Base-by-base conservation (phyloP, 2,329 filamentous ascomycete species). In the Epichloe uncinata region DNA sequence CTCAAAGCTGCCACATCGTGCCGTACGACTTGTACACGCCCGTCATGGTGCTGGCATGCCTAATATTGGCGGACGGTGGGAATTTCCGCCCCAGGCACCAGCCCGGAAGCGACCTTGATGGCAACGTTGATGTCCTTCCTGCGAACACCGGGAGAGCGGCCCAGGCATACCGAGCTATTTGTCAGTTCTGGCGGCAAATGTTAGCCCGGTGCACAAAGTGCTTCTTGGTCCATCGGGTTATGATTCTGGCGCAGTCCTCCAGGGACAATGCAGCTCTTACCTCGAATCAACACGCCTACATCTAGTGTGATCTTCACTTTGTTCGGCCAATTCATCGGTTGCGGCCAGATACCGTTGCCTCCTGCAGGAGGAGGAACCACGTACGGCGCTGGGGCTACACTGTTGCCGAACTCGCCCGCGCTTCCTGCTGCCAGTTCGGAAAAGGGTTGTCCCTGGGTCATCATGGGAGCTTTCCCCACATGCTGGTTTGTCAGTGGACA, bases 121-220 rank as follows among this genome's bases (percentile, higher is more conserved):
- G 66, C 63, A 15, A 46, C 54, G 45, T 68, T 56, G 1, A 72
- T 55, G 42, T 72, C 68, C 38, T 60, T 65, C 1, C 66, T 65
- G 6, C 69, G 62, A 9, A 71, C 52, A 0, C 66, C 69, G 0
- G 69, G 69, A 2, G 61, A 61, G 5, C 66, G 59, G 8, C 69
- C 69, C 7, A 72, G 54, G 40, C 69, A 72, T 6, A 71, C 62
- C 15, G 66, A 63, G 13, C 52, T 60, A 2, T 52, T 50, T 0
- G 61, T 59, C 43, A 72, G 54, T 59, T 71, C 68, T 71, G 42
- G 43, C 16, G 35, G 40, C 12, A 6, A 9, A 22, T n/a, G 47
- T 52, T 37, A 47, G 44, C 5, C 30, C 3, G 3, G 30, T 30
- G 30, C 9, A 30, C 30, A 11, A 30, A 30, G 30, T 30, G 30